Conservation (phyloP, 768 basidiomycete species). For the Agaricus sinodeliciosus region DNA sequence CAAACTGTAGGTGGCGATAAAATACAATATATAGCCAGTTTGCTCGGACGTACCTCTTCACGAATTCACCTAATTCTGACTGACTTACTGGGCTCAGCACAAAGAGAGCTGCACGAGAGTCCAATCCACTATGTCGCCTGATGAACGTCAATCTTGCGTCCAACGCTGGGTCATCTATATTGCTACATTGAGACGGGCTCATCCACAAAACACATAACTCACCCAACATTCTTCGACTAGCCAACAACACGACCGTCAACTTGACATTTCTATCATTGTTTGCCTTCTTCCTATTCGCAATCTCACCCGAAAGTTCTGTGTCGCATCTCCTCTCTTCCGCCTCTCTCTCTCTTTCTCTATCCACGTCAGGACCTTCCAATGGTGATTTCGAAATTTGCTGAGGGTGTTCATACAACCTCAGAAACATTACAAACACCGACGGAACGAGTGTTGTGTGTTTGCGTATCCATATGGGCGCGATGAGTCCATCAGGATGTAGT, state of each 20-base stretch:
- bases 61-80: slow-evolving; percentile 85
- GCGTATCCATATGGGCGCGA: slow-evolving; percentile 96
- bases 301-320: slow-evolving; percentile 69
- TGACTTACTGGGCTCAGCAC: slow-evolving; percentile 89
- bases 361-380: slow-evolving; percentile 42
- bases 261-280: slow-evolving; percentile 87
- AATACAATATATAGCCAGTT: background rate
- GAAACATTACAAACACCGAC: slow-evolving; percentile 88
- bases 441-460: slow-evolving; percentile 93
- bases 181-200: background rate
- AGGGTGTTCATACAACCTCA: slow-evolving; percentile 71
- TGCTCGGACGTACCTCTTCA: slow-evolving; percentile 50
- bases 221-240: slow-evolving; percentile 87
- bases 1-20: slow-evolving; percentile 40
- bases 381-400: slow-evolving; percentile 40
- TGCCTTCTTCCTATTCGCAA: slow-evolving; percentile 71
- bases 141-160: slow-evolving; percentile 84
- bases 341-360: slow-evolving; percentile 46
- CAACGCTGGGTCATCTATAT: slow-evolving; percentile 73
- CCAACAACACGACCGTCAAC: slow-evolving; percentile 88
- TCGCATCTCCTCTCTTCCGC: slow-evolving; percentile 71
- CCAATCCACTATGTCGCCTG: slow-evolving; percentile 80
- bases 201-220: slow-evolving; percentile 15
- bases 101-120: slow-evolving; percentile 88
- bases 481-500: slow-evolving; percentile 88